phyloP scores from a whole-genome alignment of 2,329 filamentous ascomycete genomes.

The Diaporthe nobilis region DNA sequence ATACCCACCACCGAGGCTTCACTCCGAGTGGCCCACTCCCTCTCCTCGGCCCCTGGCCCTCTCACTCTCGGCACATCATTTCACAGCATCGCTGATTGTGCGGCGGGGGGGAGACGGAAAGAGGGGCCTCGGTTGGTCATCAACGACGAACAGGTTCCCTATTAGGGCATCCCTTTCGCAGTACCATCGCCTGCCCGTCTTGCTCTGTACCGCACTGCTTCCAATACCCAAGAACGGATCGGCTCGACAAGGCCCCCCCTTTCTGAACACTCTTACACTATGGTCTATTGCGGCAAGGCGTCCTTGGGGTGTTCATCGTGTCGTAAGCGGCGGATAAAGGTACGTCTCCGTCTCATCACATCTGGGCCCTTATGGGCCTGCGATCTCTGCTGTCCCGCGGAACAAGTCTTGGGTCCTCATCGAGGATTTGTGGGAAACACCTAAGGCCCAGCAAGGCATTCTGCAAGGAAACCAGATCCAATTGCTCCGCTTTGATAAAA shows the following conservation, averaged over 20 bases:
- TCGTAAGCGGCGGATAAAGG: slow-evolving; percentile 69
- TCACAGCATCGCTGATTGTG: slow-evolving; percentile 11
- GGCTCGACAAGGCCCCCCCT: slow-evolving; percentile 1
- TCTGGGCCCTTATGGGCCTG: neutral
- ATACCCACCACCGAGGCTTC: slow-evolving; percentile 18
- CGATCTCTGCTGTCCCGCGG: neutral
- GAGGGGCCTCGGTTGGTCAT: slow-evolving; percentile 23
- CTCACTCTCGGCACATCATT: slow-evolving; percentile 1
- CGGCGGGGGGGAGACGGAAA: slow-evolving; percentile 22
- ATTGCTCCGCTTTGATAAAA: neutral
- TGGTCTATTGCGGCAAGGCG: slow-evolving; percentile 72
- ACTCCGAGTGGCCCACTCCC: slow-evolving; percentile 13
- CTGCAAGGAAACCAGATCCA: neutral
- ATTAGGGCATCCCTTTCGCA: slow-evolving; percentile 17
- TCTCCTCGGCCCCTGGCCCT: slow-evolving; percentile 1
- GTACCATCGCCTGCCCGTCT: neutral
- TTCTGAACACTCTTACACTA: slow-evolving; percentile 46
- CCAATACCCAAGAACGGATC: neutral
- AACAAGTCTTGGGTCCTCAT: slow-evolving; percentile 1
- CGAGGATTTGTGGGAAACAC: neutral
- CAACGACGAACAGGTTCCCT: slow-evolving; percentile 27
- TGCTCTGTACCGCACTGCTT: slow-evolving; percentile 4
- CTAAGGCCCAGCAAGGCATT: neutral
- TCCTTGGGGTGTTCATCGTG: slow-evolving; percentile 69
- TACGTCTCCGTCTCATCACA: slow-evolving; percentile 49